Conservation (phyloP, 192 early-diverging fungal species). For the Thamnidium elegans region DNA sequence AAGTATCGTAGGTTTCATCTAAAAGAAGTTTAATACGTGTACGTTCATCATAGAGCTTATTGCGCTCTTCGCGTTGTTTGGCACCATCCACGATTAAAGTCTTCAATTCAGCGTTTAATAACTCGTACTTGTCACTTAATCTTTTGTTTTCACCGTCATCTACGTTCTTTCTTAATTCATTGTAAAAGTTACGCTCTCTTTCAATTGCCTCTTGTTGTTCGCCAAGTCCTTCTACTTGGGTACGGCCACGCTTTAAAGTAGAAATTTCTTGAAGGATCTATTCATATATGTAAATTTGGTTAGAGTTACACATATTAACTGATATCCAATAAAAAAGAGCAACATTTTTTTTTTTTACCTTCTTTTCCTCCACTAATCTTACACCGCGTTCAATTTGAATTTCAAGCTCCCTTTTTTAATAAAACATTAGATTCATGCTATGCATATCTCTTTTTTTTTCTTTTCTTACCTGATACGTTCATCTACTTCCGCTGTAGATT, state of each 20-base stretch:
- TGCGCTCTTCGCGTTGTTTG: constrained; percentile 58
- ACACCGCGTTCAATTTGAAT: constrained; percentile 76
- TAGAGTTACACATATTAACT: too few species aligned
- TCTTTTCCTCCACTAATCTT: constrained; percentile 85
- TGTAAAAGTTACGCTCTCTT: constrained; percentile 52
- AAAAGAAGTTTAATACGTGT: constrained; percentile 66
- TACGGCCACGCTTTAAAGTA: constrained; percentile 69
- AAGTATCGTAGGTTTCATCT: constrained; percentile 64
- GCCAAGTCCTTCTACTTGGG: constrained; percentile 61
- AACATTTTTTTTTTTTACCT: constrained; percentile 22
- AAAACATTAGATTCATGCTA: neutral
- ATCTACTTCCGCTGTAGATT: constrained; percentile 78
- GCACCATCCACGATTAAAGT: constrained; percentile 60
- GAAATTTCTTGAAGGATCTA: constrained; percentile 78
- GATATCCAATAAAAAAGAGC: neutral
- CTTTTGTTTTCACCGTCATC: constrained; percentile 62
- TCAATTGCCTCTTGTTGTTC: constrained; percentile 54
- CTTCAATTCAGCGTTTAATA: constrained; percentile 70
- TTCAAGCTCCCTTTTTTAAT: constrained; percentile 59
- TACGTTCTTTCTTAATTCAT: constrained; percentile 63
- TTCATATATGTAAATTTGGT: too few species aligned
- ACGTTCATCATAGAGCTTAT: constrained; percentile 67
- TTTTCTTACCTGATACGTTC: constrained; percentile 61
- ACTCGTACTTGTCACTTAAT: constrained; percentile 64
- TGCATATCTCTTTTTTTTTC: neutral